These are phyloP conservation scores for Phytopythium delawarense DNA, from an alignment of 352 stramenopile species.

Conservation along the genomic window DNA sequence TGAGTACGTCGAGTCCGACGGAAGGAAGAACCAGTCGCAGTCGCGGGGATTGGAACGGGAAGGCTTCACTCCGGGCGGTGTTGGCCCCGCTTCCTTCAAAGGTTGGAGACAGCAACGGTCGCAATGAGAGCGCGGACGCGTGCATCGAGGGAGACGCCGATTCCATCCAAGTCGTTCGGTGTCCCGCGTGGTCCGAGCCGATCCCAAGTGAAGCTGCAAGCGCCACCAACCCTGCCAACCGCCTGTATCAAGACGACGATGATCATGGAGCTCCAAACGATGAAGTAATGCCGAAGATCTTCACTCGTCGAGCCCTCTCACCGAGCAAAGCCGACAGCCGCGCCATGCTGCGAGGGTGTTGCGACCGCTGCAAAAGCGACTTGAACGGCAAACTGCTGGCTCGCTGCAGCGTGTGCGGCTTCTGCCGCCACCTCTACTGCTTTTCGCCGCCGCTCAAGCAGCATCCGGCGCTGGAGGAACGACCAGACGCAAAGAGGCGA, in stretches of 20 bases:
- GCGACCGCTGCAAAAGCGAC: slow-evolving; percentile 55
- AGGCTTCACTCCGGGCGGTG: not conserved
- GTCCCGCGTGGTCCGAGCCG: not conserved
- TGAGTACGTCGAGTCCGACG: not conserved
- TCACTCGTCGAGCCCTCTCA: not conserved
- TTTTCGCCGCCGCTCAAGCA: slow-evolving; percentile 60
- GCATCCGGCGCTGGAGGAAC: slow-evolving; percentile 32
- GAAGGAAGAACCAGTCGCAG: not conserved
- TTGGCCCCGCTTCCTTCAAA: not conserved
- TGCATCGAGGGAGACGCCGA: not conserved
- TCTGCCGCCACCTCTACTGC: slow-evolving; percentile 65
- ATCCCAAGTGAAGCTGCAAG: not conserved
- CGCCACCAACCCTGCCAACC: not conserved
- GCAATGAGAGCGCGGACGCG: not conserved
- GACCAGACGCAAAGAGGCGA: not conserved
- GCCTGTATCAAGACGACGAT: not conserved
- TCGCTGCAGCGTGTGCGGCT: slow-evolving; percentile 37
- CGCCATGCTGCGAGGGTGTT: slow-evolving; percentile 14
- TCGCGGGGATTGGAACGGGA: not conserved
- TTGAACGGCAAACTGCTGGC: slow-evolving; percentile 65
- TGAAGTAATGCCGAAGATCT: not conserved
- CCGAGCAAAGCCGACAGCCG: not conserved
- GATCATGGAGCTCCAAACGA: not conserved
- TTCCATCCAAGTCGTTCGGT: not conserved
- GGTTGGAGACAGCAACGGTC: not conserved